phyloP scores from a whole-genome alignment of 257 asterid genomes.

The Fraxinus anomala region DNA sequence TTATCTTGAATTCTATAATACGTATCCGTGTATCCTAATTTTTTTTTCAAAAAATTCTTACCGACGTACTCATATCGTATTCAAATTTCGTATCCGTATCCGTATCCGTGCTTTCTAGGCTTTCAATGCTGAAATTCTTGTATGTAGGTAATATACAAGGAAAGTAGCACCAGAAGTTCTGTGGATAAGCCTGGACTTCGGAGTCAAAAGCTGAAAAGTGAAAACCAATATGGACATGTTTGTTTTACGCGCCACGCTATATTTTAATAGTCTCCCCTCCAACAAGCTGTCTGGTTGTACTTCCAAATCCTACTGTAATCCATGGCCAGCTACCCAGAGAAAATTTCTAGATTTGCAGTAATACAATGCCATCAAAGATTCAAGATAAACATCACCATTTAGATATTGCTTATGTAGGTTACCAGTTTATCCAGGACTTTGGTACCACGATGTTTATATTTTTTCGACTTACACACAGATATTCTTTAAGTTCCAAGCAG shows the following conservation, averaged over 20 bases:
- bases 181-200: neutral
- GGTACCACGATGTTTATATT: neutral
- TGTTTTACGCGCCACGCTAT: neutral
- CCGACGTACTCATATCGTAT: too few species aligned
- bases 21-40: too few species aligned
- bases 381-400: slow-evolving; percentile 2
- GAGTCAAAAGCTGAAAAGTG: neutral
- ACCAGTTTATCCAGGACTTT: neutral
- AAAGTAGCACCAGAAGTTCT: neutral
- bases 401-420: neutral
- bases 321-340: neutral
- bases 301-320: neutral
- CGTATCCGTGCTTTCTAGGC: too few species aligned
- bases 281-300: neutral
- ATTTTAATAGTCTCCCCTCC: neutral
- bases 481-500: neutral
- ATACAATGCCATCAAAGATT: slow-evolving; percentile 1
- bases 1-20: too few species aligned
- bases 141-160: neutral
- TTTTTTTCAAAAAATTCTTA: too few species aligned
- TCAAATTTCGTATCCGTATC: too few species aligned
- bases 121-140: neutral
- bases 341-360: neutral
- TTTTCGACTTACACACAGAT: neutral
- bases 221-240: neutral